Percentiles rank a stretch among this genome's conserved stretches.
Conservation (phyloP, 345 rosid species). For the Aquilaria malaccensis region DNA sequence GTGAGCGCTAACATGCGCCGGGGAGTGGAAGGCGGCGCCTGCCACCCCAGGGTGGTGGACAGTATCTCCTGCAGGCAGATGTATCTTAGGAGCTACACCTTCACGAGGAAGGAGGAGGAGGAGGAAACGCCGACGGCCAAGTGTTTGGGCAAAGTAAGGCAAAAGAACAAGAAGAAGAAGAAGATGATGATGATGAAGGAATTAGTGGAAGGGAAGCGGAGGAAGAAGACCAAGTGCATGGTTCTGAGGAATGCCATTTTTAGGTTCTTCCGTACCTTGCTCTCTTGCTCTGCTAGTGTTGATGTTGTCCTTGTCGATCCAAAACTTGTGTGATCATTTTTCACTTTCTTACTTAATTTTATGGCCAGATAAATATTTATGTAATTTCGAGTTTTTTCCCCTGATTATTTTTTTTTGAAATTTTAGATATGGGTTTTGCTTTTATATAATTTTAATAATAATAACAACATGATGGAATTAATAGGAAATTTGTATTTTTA, state of each 20-base stretch:
- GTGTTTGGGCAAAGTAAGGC: slow-evolving; percentile 21
- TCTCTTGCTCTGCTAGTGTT: slow-evolving; percentile 35
- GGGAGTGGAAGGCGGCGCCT: background rate
- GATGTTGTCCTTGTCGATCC: slow-evolving; percentile 39
- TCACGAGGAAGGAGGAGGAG: slow-evolving; percentile 28
- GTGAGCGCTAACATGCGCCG: slow-evolving; percentile 2
- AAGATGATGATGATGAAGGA: slow-evolving; percentile 13
- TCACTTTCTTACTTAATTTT: background rate
- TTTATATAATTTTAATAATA: background rate
- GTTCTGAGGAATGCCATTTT: slow-evolving; percentile 41
- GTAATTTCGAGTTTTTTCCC: background rate
- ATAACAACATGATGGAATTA: no score
- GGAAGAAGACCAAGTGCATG: slow-evolving; percentile 29
- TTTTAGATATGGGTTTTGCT: slow-evolving; percentile 7
- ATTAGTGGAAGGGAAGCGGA: background rate
- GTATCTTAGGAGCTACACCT: slow-evolving; percentile 43
- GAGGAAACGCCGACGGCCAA: slow-evolving; percentile 19
- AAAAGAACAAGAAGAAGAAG: slow-evolving; percentile 15
- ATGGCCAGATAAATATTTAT: background rate
- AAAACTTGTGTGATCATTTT: background rate
- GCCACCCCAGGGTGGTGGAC: slow-evolving; percentile 25
- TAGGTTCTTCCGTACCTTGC: slow-evolving; percentile 33
- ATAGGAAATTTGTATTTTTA: no score
- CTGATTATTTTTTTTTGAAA: slow-evolving; percentile 10
- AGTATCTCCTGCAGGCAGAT: slow-evolving; percentile 41